Evolutionary conservation across 345 rosid species (phyloP).

Genomic region (Eutrema japonicum): DNA sequence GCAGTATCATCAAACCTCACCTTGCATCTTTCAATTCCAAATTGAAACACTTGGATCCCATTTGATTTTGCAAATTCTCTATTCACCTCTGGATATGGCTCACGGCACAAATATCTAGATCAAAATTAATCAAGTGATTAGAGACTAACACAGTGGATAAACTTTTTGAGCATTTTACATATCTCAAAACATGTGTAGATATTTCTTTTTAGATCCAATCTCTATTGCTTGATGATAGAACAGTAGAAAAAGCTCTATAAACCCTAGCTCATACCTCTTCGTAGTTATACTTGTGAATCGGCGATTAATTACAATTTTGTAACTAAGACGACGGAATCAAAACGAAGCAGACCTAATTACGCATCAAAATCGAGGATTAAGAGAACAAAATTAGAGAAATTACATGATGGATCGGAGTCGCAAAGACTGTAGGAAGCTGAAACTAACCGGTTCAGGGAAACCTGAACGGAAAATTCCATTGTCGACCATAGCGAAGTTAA

Average conservation of each 20-base stretch:
- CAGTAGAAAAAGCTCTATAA: neutral
- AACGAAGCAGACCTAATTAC: neutral
- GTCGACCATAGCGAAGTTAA: conserved; percentile 75
- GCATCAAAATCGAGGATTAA: neutral
- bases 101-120: conserved; percentile 71
- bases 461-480: conserved; percentile 74
- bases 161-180: neutral
- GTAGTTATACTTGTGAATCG: neutral
- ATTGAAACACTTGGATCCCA: conserved; percentile 68
- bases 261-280: conserved; percentile 1
- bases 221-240: neutral
- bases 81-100: conserved; percentile 65
- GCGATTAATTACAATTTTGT: neutral
- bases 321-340: neutral
- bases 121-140: neutral
- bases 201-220: neutral
- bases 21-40: conserved; percentile 79
- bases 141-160: neutral
- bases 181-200: neutral
- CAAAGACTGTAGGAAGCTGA: conserved; percentile 63
- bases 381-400: conserved; percentile 1
- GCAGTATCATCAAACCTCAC: conserved; percentile 35
- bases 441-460: conserved; percentile 70
- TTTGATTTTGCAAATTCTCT: conserved; percentile 59
- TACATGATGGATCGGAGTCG: conserved; percentile 75